phyloP scores from a whole-genome alignment of 768 basidiomycete genomes.

The Lentinula aciculospora region DNA sequence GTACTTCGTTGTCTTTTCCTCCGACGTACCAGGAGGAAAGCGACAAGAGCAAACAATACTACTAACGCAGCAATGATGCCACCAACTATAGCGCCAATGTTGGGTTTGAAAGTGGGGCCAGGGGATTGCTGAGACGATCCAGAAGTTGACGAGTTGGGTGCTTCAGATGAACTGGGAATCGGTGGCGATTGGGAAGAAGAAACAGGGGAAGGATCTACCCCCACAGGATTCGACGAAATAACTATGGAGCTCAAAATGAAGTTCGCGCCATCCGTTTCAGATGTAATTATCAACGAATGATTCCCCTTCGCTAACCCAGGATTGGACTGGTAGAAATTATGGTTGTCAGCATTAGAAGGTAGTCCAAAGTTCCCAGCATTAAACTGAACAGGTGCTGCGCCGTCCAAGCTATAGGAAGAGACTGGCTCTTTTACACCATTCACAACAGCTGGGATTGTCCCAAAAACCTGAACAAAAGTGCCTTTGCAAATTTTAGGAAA shows the following conservation, averaged over 20 bases:
- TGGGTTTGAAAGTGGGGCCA: not conserved
- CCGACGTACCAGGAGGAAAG: not conserved
- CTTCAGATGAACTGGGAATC: not conserved
- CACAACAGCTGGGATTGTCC: not conserved
- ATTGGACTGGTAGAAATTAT: not conserved
- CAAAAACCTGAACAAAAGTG: not conserved
- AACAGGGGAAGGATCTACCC: not conserved
- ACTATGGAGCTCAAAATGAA: not conserved
- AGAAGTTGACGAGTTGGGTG: not conserved
- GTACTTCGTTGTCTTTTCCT: not conserved
- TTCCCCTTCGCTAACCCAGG: not conserved
- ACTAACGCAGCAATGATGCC: not conserved
- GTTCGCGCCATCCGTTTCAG: not conserved
- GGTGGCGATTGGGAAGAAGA: not conserved
- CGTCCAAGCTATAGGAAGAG: not conserved
- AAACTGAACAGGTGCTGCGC: not conserved
- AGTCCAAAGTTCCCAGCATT: not conserved
- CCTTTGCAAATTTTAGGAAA: not conserved
- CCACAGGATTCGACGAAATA: not conserved
- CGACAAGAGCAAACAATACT: not conserved
- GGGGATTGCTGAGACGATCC: not conserved
- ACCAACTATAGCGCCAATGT: slow-evolving; percentile 1
- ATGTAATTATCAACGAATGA: not conserved
- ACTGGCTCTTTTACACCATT: not conserved
- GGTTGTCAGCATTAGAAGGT: not conserved